These are phyloP conservation scores for Cymbidium sinense DNA, from an alignment of 106 monocot species.

Conservation along the genomic window DNA sequence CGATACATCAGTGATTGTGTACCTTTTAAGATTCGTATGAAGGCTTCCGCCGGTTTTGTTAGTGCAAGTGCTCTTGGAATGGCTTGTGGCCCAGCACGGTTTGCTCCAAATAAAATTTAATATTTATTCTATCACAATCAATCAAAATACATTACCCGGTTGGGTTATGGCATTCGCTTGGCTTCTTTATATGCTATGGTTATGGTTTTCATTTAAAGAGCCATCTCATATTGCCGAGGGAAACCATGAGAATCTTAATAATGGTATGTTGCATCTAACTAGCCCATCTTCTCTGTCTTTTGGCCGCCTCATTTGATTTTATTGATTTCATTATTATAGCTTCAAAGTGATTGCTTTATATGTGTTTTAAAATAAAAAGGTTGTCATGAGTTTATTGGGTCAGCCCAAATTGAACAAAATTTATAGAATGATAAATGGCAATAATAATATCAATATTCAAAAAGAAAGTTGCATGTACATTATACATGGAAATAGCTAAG, in stretches of 20 bases:
- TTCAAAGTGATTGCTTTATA: not conserved
- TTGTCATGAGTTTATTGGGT: not conserved
- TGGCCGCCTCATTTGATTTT: not conserved
- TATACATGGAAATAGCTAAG: too few relatives aligned
- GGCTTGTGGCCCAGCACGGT: slow-evolving; percentile 33
- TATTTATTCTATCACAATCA: slow-evolving; percentile 25
- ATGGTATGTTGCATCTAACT: slow-evolving; percentile 10
- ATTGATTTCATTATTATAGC: not conserved
- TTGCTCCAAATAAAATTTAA: slow-evolving; percentile 38
- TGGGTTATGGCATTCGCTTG: slow-evolving; percentile 42
- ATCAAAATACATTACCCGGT: slow-evolving; percentile 36
- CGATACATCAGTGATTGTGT: slow-evolving; percentile 48
- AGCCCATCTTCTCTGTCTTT: not conserved
- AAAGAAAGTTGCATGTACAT: too few relatives aligned
- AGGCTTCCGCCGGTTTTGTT: slow-evolving; percentile 48
- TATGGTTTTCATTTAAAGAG: slow-evolving; percentile 39
- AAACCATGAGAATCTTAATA: slow-evolving; percentile 13
- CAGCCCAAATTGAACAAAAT: not conserved
- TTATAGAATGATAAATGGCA: not conserved
- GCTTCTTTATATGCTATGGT: slow-evolving; percentile 33
- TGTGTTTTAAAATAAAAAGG: not conserved
- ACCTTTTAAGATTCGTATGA: slow-evolving; percentile 34
- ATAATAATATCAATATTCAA: too few relatives aligned
- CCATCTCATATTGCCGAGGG: slow-evolving; percentile 22
- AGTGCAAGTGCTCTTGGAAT: slow-evolving; percentile 50